Conservation (phyloP, 2,329 filamentous ascomycete genomes). For the Elsinoe arachidis region DNA sequence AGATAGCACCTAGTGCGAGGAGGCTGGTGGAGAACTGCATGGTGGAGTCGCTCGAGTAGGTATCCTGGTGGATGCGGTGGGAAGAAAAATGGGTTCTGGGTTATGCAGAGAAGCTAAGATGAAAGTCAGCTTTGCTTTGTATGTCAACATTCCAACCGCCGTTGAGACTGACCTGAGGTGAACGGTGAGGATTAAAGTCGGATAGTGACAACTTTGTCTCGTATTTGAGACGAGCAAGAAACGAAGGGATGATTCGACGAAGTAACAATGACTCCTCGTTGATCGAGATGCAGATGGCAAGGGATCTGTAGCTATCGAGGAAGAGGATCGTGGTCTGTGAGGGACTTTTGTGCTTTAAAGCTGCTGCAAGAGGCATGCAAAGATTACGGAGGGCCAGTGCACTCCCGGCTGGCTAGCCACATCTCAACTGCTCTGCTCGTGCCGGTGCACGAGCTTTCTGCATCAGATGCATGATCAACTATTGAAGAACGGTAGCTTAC, state of each 20-base stretch:
- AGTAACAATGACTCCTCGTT: background rate
- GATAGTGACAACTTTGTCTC: conserved; percentile 8
- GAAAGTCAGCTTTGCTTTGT: conserved; percentile 10
- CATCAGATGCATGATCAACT: background rate
- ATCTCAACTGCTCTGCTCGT: background rate
- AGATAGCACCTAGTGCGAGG: conserved; percentile 44
- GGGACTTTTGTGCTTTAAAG: conserved; percentile 8
- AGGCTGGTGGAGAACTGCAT: conserved; percentile 40
- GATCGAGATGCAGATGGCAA: background rate
- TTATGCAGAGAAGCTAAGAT: background rate
- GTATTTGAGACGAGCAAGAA: conserved; percentile 3
- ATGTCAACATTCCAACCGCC: conserved; percentile 11
- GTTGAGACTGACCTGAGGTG: conserved; percentile 6
- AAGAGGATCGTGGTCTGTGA: background rate
- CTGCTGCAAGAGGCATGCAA: conserved; percentile 1
- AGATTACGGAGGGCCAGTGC: conserved; percentile 5
- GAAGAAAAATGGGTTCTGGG: background rate
- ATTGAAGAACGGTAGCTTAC: background rate
- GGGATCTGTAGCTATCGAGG: background rate
- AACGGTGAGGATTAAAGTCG: conserved; percentile 13
- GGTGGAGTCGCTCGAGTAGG: conserved; percentile 17
- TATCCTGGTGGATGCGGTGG: background rate
- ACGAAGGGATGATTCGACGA: background rate
- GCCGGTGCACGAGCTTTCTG: background rate
- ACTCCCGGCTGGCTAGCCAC: conserved; percentile 6